Conservation (phyloP, 73 alveolate genomes). For the Paramecium octaurelia region DNA sequence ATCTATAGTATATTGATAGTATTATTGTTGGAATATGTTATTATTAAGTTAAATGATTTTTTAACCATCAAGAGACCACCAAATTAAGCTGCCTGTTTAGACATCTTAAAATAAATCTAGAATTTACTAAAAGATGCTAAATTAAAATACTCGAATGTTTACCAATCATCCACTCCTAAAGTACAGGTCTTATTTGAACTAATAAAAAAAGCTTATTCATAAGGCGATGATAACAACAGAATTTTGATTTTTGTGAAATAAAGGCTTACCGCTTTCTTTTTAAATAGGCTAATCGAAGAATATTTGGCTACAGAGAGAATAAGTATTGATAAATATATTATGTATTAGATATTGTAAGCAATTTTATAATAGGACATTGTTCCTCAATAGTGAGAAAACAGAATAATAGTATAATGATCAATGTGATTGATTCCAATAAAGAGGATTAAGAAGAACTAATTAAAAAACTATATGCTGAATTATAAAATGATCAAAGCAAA, state of each 20-base stretch:
- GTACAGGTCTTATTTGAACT: neutral
- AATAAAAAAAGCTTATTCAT: neutral
- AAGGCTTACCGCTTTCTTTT: neutral
- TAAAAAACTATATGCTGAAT: neutral
- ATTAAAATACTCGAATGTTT: neutral
- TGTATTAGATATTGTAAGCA: neutral
- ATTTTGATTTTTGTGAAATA: neutral
- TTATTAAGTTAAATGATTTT: neutral
- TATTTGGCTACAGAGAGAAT: neutral
- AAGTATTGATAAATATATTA: neutral
- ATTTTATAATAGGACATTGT: neutral
- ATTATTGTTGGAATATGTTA: neutral
- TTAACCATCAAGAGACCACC: neutral
- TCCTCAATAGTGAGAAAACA: neutral
- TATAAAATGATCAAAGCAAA: neutral
- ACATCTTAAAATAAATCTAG: neutral
- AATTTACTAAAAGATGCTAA: neutral
- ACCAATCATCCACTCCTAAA: neutral
- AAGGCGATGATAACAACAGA: neutral
- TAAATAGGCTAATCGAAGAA: neutral
- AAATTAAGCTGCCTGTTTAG: neutral
- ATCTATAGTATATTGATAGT: neutral
- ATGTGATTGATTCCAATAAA: neutral
- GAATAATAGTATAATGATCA: neutral
- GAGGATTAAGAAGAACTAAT: neutral